Conservation (phyloP, 805 yeast genomes). For the Candida rishiriensis region DNA sequence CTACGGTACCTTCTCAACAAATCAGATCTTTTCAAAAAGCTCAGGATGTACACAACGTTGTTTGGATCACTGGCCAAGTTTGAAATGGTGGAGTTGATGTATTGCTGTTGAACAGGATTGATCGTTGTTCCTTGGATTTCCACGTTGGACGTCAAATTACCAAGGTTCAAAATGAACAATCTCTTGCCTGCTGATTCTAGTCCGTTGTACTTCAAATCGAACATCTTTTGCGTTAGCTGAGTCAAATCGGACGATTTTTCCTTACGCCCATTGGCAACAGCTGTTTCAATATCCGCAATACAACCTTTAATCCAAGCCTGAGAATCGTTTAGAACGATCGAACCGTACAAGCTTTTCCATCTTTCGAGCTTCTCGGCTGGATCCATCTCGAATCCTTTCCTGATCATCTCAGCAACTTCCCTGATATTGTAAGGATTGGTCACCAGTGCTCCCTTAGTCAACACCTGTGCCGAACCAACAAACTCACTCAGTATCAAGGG, state of each 20-base stretch:
- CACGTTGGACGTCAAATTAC: slow-evolving; percentile 35
- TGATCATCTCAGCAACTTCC: slow-evolving; percentile 59
- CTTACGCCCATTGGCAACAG: slow-evolving; percentile 39
- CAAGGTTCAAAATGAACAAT: slow-evolving; percentile 50
- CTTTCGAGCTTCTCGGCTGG: slow-evolving; percentile 51
- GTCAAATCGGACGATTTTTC: slow-evolving; percentile 18
- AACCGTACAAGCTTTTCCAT: slow-evolving; percentile 59
- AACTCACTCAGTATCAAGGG: slow-evolving; percentile 88
- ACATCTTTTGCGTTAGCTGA: slow-evolving; percentile 29
- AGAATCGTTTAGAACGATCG: slow-evolving; percentile 65
- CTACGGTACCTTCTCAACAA: slow-evolving; percentile 66
- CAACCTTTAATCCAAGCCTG: slow-evolving; percentile 67
- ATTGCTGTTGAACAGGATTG: slow-evolving; percentile 55
- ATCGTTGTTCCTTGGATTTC: slow-evolving; percentile 33
- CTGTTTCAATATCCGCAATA: slow-evolving; percentile 44
- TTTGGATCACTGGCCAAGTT: slow-evolving; percentile 54
- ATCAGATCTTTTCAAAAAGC: slow-evolving; percentile 58
- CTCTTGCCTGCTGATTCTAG: slow-evolving; percentile 30
- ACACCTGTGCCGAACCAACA: slow-evolving; percentile 85
- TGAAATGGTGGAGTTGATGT: slow-evolving; percentile 50
- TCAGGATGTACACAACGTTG: slow-evolving; percentile 69
- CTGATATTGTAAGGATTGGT: slow-evolving; percentile 90
- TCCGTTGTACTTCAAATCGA: slow-evolving; percentile 30
- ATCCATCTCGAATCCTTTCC: slow-evolving; percentile 61
- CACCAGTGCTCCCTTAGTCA: slow-evolving; percentile 64